phyloP scores from a whole-genome alignment of 192 early-diverging fungal species.

The Mortierella hygrophila region DNA sequence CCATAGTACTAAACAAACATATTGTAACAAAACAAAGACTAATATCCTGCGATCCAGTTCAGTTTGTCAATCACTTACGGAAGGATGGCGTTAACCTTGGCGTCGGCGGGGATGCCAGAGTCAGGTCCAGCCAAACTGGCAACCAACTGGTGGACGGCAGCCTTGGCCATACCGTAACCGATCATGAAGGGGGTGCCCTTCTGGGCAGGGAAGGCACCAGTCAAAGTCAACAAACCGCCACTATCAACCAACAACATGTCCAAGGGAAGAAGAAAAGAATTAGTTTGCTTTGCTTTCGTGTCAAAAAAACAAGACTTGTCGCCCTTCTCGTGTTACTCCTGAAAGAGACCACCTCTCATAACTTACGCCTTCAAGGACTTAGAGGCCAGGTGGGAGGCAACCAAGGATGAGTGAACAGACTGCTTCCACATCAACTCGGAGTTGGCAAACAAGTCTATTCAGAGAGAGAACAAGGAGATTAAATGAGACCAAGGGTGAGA shows the following conservation, averaged over 20 bases:
- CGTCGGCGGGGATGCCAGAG: slow-evolving; percentile 78
- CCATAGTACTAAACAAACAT: background rate
- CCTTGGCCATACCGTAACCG: slow-evolving; percentile 96
- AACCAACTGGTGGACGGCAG: slow-evolving; percentile 92
- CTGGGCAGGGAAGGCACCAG: slow-evolving; percentile 80
- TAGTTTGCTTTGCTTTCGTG: background rate
- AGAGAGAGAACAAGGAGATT: background rate
- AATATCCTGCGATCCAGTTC: background rate
- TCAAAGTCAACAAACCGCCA: slow-evolving; percentile 81
- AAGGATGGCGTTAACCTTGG: slow-evolving; percentile 77
- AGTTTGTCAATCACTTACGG: slow-evolving; percentile 58
- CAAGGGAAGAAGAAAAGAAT: background rate
- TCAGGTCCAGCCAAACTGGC: slow-evolving; percentile 76
- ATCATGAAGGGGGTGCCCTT: slow-evolving; percentile 81
- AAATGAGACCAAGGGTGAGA: background rate
- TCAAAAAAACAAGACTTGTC: background rate
- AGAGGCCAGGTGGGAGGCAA: slow-evolving; percentile 87
- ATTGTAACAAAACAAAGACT: background rate
- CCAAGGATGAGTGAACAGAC: slow-evolving; percentile 83
- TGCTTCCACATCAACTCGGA: slow-evolving; percentile 86
- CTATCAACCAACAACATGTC: slow-evolving; percentile 32
- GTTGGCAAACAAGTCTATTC: slow-evolving; percentile 73
- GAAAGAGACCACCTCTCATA: background rate
- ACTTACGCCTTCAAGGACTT: slow-evolving; percentile 76
- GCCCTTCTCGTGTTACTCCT: background rate